A percentile compares a stretch with the other conserved stretches of the same genome.
Conservation (phyloP, 805 yeast genomes). For the Metschnikowia proteae region DNA sequence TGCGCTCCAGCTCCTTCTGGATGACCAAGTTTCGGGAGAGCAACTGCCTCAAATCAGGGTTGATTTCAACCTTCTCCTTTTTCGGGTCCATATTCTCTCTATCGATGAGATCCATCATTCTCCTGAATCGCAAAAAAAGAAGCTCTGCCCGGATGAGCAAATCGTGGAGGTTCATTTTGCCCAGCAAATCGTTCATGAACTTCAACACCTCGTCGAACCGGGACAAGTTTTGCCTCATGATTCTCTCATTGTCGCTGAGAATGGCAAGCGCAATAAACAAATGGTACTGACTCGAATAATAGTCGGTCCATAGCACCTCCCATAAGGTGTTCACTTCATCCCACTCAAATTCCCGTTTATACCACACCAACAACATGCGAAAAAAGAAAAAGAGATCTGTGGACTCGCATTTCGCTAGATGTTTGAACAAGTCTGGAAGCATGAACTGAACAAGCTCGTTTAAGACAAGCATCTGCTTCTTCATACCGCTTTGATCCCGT, state of each 20-base stretch:
- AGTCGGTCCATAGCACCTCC: constrained; percentile 92
- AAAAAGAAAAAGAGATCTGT: constrained; percentile 90
- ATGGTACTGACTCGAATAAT: constrained; percentile 80
- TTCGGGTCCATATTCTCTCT: constrained; percentile 34
- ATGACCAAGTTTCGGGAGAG: constrained; percentile 59
- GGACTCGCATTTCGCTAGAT: constrained; percentile 82
- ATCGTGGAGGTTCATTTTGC: constrained; percentile 70
- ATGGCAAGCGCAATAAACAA: constrained; percentile 84
- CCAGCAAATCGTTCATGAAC: constrained; percentile 86
- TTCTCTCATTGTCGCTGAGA: constrained; percentile 79
- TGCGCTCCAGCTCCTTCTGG: constrained; percentile 53
- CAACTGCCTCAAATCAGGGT: constrained; percentile 55
- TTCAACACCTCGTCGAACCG: constrained; percentile 89
- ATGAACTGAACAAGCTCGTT: constrained; percentile 85
- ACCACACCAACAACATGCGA: constrained; percentile 94
- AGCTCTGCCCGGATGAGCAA: constrained; percentile 80
- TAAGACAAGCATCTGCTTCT: constrained; percentile 76
- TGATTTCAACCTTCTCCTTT: constrained; percentile 28
- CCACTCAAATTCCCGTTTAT: constrained; percentile 84
- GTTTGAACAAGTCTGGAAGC: constrained; percentile 80
- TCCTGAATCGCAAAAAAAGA: constrained; percentile 72
- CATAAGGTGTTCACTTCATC: constrained; percentile 75
- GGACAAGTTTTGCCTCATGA: constrained; percentile 66
- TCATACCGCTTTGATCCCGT: constrained; percentile 91
- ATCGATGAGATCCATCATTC: constrained; percentile 78